Evolutionary conservation across 2,329 filamentous ascomycete genomes (phyloP), one percentile per base, ranked within the genome.

Genomic region (Fusarium sp.): DNA sequence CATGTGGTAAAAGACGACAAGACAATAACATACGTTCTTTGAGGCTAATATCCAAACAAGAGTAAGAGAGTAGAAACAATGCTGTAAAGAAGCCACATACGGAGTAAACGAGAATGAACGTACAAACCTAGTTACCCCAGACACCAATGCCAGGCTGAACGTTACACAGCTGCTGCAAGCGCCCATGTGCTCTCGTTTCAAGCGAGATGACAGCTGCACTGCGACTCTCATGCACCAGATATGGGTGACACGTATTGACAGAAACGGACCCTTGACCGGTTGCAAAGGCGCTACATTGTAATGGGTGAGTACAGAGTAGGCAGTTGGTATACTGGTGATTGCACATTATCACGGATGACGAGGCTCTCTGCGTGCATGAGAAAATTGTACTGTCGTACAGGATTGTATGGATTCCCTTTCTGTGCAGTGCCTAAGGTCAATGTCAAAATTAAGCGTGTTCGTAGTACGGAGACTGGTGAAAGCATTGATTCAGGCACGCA

Each of bases 191-290:
- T 28, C 20, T 52, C 39, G 60, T 59, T 58, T 65, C 59, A 64
- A 59, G 59, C 60, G 61, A 65, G 59, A 51, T 59, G 46, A 44
- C 41, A 65, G 46, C 52, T 64, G 60, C 59, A 49, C 40, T 30
- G 45, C 30, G 33, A 41, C 30, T 58, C 10, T 41, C 33, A 47
- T 48, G 45, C 20, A 58, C 32, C 15, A 46, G 33, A 58, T 58
- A 28, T 37, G 30, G 13, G 22, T 53, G 44, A 39, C 28, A 40
- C 41, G 35, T 40, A 44, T 19, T 14, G 5, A 33, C 24, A 24
- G 10, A 33, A n/a, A 22, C 20, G 24, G 24, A 24, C 28, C 24
- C 32, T 60, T 51, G 55, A 30, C n/a, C 20, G 20, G 6, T 15
- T 7, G 13, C 30, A 33, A 33, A 2, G 10, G 10, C 13, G 28